A percentile compares a stretch with the other conserved stretches of the same genome.
Conservation (phyloP, 2,329 filamentous ascomycete species). For the Pestalotiopsis sp. region DNA sequence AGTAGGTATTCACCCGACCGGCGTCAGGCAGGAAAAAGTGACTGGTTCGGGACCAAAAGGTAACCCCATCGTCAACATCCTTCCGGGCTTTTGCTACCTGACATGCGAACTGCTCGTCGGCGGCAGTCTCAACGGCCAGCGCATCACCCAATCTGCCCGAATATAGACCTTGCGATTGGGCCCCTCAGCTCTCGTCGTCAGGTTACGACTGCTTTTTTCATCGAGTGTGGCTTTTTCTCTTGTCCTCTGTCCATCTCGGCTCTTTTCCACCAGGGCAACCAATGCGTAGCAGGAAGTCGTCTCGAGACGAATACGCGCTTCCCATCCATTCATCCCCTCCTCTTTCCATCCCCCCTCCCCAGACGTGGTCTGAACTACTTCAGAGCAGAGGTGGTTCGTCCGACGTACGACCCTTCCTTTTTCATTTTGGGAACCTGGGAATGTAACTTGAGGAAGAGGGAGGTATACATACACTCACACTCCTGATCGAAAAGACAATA, state of each 20-base stretch:
- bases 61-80: neutral
- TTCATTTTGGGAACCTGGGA: neutral
- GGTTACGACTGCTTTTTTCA: neutral
- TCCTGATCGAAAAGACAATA: neutral
- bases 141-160: neutral
- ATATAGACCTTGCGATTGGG: neutral
- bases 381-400: neutral
- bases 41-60: neutral
- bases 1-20: neutral
- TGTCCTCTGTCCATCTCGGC: neutral
- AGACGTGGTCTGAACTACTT: neutral
- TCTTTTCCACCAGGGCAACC: neutral
- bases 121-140: neutral
- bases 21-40: neutral
- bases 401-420: neutral
- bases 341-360: neutral
- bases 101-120: neutral
- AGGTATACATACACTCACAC: neutral
- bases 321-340: neutral
- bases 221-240: no score
- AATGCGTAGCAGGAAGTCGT: neutral
- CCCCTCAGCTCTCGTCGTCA: neutral
- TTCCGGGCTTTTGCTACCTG: neutral
- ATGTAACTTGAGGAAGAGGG: neutral
- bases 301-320: neutral